Conservation (phyloP, 169 alveolate genomes). For the Toxoplasma gondii region DNA sequence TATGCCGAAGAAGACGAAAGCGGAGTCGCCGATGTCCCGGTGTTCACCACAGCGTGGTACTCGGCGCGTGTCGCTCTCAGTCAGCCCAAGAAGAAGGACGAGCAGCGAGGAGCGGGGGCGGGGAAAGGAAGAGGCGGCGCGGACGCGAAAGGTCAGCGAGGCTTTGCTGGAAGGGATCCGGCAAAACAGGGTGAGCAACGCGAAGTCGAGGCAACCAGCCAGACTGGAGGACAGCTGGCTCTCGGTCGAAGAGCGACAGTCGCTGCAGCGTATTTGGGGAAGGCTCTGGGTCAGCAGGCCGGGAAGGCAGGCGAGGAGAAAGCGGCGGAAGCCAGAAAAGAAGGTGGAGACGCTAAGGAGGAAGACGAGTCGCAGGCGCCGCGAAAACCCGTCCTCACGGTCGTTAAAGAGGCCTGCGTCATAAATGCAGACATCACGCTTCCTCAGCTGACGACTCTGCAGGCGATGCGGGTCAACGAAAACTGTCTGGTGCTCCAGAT, state of each 20-base stretch:
- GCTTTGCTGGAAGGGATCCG: no score
- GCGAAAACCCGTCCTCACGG: background rate
- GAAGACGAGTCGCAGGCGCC: no score
- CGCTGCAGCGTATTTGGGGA: background rate
- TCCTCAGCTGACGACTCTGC: background rate
- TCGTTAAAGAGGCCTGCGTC: background rate
- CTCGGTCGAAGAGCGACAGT: background rate
- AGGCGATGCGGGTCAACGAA: background rate
- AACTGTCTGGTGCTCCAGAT: background rate
- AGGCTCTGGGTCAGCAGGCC: background rate
- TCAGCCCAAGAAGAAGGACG: background rate
- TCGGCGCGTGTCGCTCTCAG: background rate
- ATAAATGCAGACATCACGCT: background rate
- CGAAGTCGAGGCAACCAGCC: no score
- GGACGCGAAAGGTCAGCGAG: background rate
- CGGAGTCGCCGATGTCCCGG: background rate
- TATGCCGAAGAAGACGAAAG: background rate
- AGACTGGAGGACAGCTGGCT: background rate
- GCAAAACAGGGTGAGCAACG: no score
- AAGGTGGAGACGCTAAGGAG: background rate
- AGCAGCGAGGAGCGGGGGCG: background rate
- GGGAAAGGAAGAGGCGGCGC: background rate
- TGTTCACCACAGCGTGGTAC: conserved; percentile 15
- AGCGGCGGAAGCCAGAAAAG: background rate
- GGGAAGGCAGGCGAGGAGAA: background rate